Percentiles rank a stretch among this genome's conserved stretches.
These are phyloP conservation scores for Aspergillus nomiae DNA, from an alignment of 2,329 filamentous ascomycete genomes.

Conservation along the genomic window DNA sequence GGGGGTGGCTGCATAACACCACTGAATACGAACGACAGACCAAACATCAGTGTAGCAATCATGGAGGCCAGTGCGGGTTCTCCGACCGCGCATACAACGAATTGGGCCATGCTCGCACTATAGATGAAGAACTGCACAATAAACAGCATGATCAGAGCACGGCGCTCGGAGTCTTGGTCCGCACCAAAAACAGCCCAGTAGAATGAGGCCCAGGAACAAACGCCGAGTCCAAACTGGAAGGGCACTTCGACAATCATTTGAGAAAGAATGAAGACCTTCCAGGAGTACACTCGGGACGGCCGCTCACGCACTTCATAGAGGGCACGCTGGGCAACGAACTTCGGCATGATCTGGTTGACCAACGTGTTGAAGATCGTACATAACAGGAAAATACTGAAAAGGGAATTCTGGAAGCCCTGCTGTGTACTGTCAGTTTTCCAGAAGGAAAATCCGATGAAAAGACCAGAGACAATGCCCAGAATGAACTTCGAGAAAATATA, in stretches of 20 bases:
- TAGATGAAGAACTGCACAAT: not conserved
- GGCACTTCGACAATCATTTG: slow-evolving; percentile 71
- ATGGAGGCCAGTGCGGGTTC: slow-evolving; percentile 4
- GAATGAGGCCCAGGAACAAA: slow-evolving; percentile 57
- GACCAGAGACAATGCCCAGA: slow-evolving; percentile 61
- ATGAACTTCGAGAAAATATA: slow-evolving; percentile 79
- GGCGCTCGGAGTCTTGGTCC: slow-evolving; percentile 41
- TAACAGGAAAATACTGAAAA: slow-evolving; percentile 81
- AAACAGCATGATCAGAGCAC: not conserved
- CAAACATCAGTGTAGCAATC: slow-evolving; percentile 30
- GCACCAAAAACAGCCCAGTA: slow-evolving; percentile 64
- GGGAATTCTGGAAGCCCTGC: slow-evolving; percentile 78
- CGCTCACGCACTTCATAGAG: slow-evolving; percentile 60
- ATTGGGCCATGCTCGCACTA: slow-evolving; percentile 3
- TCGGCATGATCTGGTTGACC: slow-evolving; percentile 57
- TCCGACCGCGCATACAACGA: slow-evolving; percentile 3
- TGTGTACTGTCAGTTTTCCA: slow-evolving; percentile 68
- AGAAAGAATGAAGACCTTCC: slow-evolving; percentile 68
- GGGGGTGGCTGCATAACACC: slow-evolving; percentile 55
- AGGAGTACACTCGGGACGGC: slow-evolving; percentile 69
- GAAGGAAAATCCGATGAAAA: slow-evolving; percentile 77
- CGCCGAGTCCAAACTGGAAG: slow-evolving; percentile 60
- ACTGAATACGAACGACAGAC: slow-evolving; percentile 6
- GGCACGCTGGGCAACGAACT: slow-evolving; percentile 57
- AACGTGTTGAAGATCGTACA: slow-evolving; percentile 52